phyloP scores from a whole-genome alignment of 345 rosid species.

The Citrus medica region DNA sequence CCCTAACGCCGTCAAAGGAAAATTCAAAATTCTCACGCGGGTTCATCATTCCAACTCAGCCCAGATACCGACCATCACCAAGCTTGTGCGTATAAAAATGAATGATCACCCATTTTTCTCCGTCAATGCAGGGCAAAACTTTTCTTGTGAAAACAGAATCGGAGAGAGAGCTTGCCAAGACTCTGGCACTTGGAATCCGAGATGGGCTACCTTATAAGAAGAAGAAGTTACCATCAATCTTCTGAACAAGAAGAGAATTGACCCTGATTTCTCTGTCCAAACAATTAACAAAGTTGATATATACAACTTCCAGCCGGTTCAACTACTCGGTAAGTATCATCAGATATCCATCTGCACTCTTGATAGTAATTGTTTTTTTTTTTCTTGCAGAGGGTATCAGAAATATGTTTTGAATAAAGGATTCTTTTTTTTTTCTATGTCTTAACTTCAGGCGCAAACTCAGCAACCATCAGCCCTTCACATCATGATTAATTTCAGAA shows the following conservation, averaged over 20 bases:
- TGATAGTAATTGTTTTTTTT: not conserved
- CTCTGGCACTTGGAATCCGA: not conserved
- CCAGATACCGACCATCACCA: too few species aligned
- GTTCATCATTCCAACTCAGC: not conserved
- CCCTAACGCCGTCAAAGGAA: not conserved
- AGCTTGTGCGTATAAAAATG: not conserved
- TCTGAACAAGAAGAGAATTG: constrained; percentile 3
- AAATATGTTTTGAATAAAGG: not conserved
- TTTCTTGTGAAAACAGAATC: too few species aligned
- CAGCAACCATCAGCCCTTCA: not conserved
- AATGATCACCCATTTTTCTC: not conserved
- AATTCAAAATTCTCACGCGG: not conserved
- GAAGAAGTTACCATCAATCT: constrained; percentile 13
- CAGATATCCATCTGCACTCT: too few species aligned
- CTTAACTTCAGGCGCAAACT: not conserved
- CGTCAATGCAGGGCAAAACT: not conserved
- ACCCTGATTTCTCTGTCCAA: constrained; percentile 3
- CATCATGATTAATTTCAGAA: not conserved
- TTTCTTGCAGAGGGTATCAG: not conserved
- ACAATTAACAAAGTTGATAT: constrained; percentile 9
- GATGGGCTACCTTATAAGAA: not conserved
- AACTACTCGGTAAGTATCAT: constrained; percentile 30
- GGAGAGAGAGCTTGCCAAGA: not conserved
- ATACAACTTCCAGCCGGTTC: constrained; percentile 18
- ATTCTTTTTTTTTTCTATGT: too few species aligned